Evolutionary conservation across 768 basidiomycete species (phyloP), one percentile per base, ranked within the genome.

Genomic region (Rhodotorula diobovata): DNA sequence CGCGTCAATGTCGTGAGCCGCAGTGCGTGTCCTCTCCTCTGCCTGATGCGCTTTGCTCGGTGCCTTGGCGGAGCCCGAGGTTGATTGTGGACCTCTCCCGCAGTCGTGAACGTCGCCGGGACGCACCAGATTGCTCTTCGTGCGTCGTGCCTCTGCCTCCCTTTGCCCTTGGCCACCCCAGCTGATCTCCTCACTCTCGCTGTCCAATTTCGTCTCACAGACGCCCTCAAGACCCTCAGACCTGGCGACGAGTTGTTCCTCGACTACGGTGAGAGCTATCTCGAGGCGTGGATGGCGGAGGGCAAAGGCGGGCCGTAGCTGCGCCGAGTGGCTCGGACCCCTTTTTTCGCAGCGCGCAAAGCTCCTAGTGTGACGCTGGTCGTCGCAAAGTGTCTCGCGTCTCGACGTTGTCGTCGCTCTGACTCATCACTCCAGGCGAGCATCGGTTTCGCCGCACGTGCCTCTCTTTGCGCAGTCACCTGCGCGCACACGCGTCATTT

Each of bases 51-150:
- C 23, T 21, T n/a, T n/a, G n/a, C n/a, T n/a, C n/a, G n/a, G n/a
- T n/a, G n/a, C n/a, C n/a, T n/a, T n/a, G n/a, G n/a, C n/a, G n/a
- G n/a, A n/a, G n/a, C n/a, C n/a, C n/a, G n/a, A n/a, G 5, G 11
- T 28, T 23, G 28, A 32, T 8, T 11, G 28, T 39, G 25, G 18
- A 10, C 23, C 35, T 14, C 21, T 32, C 11, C 25, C 28, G 12
- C 61, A 68, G 67, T 63, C 35, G 2, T 32, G 11, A 58, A 68
- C 43, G n/a, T 68, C 56, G 55, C 55, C 4, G 67, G 67, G 1
- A 58, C 61, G 34, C 61, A 68, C 50, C 67, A 68, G 28, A 35
- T 63, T 39, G 61, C 12, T 2, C 16, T 68, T 14, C 55, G 63
- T 63, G 12, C 28, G 53, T 34, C n/a, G 1, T 15, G 0, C n/a